These are phyloP conservation scores for Saxophila tyrrhenica DNA, from an alignment of 495 filamentous ascomycete species.

Conservation along the genomic window DNA sequence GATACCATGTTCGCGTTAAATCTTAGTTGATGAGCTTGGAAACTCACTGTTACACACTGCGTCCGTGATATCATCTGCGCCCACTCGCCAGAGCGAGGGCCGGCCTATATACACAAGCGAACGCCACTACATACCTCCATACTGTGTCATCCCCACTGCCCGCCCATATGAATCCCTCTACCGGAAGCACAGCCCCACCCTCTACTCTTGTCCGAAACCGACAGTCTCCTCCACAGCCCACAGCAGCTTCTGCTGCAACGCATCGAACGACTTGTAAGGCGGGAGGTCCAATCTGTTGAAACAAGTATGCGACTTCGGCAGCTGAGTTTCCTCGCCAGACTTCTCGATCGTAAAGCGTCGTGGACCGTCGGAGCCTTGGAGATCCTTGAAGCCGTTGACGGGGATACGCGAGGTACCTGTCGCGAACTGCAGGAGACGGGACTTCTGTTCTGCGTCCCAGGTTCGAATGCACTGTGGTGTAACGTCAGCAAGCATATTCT, in stretches of 20 bases:
- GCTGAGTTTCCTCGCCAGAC: constrained; percentile 72
- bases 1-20: background rate
- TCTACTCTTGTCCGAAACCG: constrained; percentile 94
- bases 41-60: background rate
- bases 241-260: constrained; percentile 76
- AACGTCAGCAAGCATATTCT: background rate
- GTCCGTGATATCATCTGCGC: background rate
- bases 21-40: too few species aligned
- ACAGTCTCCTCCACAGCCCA: constrained; percentile 98
- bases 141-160: background rate
- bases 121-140: background rate
- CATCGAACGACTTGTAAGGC: constrained; percentile 79
- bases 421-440: constrained; percentile 87
- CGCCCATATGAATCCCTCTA: background rate
- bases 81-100: background rate
- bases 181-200: background rate
- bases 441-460: constrained; percentile 99
- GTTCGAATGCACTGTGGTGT: constrained; percentile 56
- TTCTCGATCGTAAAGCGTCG: constrained; percentile 97
- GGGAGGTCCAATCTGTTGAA: constrained; percentile 97
- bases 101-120: background rate
- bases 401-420: constrained; percentile 96
- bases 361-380: constrained; percentile 94
- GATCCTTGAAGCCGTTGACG: constrained; percentile 98
- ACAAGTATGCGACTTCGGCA: constrained; percentile 97